A percentile compares a stretch with the other conserved stretches of the same genome.
Conservation (phyloP, 768 basidiomycete genomes). For the Suillus cothurnatus region DNA sequence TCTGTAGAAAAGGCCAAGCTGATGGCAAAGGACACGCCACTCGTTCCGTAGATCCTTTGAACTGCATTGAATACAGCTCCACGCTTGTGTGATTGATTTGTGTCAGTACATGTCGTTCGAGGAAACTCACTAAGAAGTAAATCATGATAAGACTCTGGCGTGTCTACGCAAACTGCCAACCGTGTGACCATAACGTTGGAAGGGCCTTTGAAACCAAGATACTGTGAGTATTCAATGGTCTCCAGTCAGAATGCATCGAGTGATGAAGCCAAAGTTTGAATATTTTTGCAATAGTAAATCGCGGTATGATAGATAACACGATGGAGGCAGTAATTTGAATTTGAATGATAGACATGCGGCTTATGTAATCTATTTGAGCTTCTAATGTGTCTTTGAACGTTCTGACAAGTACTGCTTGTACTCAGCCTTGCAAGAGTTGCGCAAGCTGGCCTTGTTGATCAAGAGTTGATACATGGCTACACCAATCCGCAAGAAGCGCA, state of each 20-base stretch:
- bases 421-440: background rate
- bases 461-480: conserved; percentile 41
- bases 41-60: conserved; percentile 3
- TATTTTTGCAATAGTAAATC: background rate
- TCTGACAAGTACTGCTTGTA: background rate
- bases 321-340: background rate
- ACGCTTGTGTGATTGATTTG: background rate
- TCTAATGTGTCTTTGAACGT: background rate
- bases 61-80: conserved; percentile 4
- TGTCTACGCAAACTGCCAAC: background rate
- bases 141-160: background rate
- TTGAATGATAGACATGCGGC: background rate
- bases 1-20: background rate
- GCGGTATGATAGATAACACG: no score
- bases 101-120: background rate
- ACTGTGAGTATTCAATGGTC: background rate
- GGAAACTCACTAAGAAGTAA: background rate
- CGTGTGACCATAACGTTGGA: background rate
- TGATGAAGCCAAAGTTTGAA: background rate
- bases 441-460: conserved; percentile 8
- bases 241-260: background rate
- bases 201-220: background rate
- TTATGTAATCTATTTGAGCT: conserved; percentile 1
- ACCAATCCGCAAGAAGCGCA: conserved; percentile 87
- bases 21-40: background rate